Base-by-base conservation (phyloP, 1,284 basidiomycete genomes). In the Pseudozyma sp. region DNA sequence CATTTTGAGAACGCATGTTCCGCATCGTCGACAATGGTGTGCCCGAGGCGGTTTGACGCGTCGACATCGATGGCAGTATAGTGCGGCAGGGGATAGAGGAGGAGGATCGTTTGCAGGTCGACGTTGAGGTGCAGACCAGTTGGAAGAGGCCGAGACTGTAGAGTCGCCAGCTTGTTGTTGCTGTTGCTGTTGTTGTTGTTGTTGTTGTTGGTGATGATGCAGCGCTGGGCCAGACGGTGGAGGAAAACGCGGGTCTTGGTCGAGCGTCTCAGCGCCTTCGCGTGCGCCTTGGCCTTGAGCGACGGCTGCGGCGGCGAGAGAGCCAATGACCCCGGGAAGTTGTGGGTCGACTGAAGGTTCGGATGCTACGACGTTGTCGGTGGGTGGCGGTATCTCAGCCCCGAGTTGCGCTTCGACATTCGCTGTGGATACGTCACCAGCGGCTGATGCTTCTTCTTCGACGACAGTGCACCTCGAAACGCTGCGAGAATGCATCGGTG, bases 1-100 rank as follows among this genome's bases (percentile, higher is more conserved):
- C 81, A 90, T 92, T 79, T 89, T 89, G 52, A 92, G 83, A 0
- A 92, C 87, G 79, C 91, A 92, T 87, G 91, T 77, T 13, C 90
- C 91, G 86, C 92, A 93, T 25, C 86, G 86, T 16, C 90, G 86
- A 86, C 92, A 94, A 85, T 93, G 92, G 83, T 93, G 92, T 9
- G 91, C 86, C 43, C 92, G 85, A 64, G 89, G 88, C 0, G 92
- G 92, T 80, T 92, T 92, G 42, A 90, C 85, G 34, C 91, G 86
- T 13, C 85, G 64, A 68, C 84, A 85, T 19, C 80, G 72, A 61
- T 80, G 70, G 73, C 85, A 85, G 70, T 83, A 85, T 19, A 60
- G 61, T 5, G 66, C 56, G 11, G 56, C 52, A 11, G 71, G 31
- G n/a, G 62, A 70, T 25, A 73, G 69, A 9, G 64, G 73, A 0